Evolutionary conservation across 2,329 filamentous ascomycete genomes (phyloP).

Genomic region (Fusarium longipes): DNA sequence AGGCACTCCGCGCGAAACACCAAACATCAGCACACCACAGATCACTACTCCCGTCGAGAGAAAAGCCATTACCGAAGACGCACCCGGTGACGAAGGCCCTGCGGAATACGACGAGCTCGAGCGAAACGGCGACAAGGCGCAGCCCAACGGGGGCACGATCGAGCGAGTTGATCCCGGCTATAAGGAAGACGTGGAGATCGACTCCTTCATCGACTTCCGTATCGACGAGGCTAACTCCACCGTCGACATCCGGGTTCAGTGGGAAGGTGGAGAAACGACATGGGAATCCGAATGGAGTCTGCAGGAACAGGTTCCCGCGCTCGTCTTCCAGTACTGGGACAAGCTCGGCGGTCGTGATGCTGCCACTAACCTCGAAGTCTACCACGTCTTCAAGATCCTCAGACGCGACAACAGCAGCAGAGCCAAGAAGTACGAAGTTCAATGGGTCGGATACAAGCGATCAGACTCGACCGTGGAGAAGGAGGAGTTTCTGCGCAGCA

Average conservation of each 20-base stretch:
- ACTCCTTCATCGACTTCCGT: slow-evolving; percentile 37
- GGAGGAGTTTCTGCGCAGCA: slow-evolving; percentile 37
- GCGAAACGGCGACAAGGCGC: slow-evolving; percentile 11
- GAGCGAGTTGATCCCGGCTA: slow-evolving; percentile 13
- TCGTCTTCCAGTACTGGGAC: slow-evolving; percentile 47
- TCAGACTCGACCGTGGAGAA: slow-evolving; percentile 42
- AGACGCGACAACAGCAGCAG: slow-evolving; percentile 36
- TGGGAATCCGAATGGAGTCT: slow-evolving; percentile 47
- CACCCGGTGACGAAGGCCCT: not conserved
- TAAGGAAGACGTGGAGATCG: slow-evolving; percentile 40
- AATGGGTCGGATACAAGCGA: slow-evolving; percentile 45
- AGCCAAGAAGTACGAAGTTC: slow-evolving; percentile 43
- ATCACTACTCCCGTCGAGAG: slow-evolving; percentile 20
- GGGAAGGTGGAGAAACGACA: slow-evolving; percentile 41
- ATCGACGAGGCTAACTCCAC: slow-evolving; percentile 40
- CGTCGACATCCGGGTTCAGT: slow-evolving; percentile 42
- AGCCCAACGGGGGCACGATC: slow-evolving; percentile 21
- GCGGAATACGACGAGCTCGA: not conserved
- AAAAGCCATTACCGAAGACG: not conserved
- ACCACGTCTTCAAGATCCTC: slow-evolving; percentile 45
- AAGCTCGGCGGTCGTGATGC: slow-evolving; percentile 40
- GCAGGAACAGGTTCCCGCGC: slow-evolving; percentile 41
- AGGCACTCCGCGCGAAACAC: slow-evolving; percentile 7
- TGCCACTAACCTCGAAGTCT: slow-evolving; percentile 40
- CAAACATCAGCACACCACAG: not conserved